Evolutionary conservation across 23 red algal species (phyloP).

Genomic region (Pyropia yezoensis): DNA sequence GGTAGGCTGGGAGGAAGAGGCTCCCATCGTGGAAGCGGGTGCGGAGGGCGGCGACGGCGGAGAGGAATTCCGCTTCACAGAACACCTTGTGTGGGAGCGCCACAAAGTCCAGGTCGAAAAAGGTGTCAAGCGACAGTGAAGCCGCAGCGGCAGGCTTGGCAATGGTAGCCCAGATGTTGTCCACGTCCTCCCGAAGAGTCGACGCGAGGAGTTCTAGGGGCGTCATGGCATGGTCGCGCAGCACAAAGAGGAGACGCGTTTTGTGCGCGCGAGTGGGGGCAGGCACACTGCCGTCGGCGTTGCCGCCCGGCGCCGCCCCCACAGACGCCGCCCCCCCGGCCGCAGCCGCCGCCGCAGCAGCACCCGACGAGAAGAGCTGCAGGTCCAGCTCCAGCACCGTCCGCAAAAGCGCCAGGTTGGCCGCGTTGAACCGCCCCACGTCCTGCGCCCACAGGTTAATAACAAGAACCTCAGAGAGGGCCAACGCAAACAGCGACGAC

Average conservation of each 20-base stretch:
- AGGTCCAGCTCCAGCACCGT: constrained; percentile 91
- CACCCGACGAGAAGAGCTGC: constrained; percentile 65
- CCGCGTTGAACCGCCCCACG: constrained; percentile 86
- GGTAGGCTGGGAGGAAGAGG: constrained; percentile 67
- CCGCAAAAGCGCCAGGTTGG: constrained; percentile 77
- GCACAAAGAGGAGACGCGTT: constrained; percentile 81
- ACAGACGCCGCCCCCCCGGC: not conserved
- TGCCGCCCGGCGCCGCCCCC: not conserved
- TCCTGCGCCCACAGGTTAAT: constrained; percentile 96
- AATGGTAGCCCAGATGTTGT: constrained; percentile 82
- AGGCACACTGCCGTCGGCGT: too few relatives aligned
- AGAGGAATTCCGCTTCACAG: constrained; percentile 28
- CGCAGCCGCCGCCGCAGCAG: not conserved
- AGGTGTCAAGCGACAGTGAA: constrained; percentile 35
- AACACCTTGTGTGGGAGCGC: constrained; percentile 87
- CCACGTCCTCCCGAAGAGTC: constrained; percentile 58
- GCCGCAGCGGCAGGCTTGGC: constrained; percentile 56
- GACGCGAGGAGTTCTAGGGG: constrained; percentile 62
- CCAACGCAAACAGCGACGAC: constrained; percentile 84
- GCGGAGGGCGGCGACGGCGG: constrained; percentile 32
- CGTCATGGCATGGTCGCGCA: constrained; percentile 84
- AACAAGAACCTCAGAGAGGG: constrained; percentile 76
- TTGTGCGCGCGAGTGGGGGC: constrained; percentile 42
- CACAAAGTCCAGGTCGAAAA: constrained; percentile 84
- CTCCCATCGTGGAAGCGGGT: constrained; percentile 44